Evolutionary conservation across 768 basidiomycete genomes (phyloP).

Genomic region (Mycena rosella): DNA sequence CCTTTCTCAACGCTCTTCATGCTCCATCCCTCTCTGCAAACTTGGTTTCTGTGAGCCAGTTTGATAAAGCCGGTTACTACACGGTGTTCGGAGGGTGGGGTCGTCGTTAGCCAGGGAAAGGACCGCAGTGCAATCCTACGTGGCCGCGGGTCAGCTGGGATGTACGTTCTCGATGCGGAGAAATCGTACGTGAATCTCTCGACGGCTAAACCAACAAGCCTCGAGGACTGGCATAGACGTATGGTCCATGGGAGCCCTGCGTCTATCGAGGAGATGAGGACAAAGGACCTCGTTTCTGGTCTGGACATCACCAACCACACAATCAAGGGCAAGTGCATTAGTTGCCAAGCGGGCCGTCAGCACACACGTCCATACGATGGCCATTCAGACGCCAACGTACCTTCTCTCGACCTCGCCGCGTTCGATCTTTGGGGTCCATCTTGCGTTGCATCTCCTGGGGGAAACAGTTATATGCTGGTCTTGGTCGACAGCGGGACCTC

Average conservation of each 20-base stretch:
- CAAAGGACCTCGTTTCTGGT: conserved; percentile 34
- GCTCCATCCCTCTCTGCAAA: conserved; percentile 43
- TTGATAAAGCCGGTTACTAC: conserved; percentile 24
- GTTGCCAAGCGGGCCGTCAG: not conserved
- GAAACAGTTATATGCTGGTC: conserved; percentile 40
- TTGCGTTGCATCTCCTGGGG: conserved; percentile 27
- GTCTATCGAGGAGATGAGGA: conserved; percentile 2
- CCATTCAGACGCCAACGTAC: conserved; percentile 14
- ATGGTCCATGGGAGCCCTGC: not conserved
- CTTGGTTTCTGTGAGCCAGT: conserved; percentile 39
- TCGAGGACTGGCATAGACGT: conserved; percentile 5
- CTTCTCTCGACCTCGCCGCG: conserved; percentile 28
- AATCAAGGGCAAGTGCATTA: conserved; percentile 1
- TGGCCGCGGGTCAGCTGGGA: conserved; percentile 13
- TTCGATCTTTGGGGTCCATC: conserved; percentile 45
- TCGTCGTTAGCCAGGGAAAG: not conserved
- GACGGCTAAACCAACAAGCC: not conserved
- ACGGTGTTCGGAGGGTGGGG: conserved; percentile 15
- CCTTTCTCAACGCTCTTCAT: conserved; percentile 41
- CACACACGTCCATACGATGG: not conserved
- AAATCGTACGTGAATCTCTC: conserved; percentile 11
- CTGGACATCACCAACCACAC: conserved; percentile 36
- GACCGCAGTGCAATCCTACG: not conserved
- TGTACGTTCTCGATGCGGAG: conserved; percentile 2
- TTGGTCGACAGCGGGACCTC: conserved; percentile 37